phyloP scores from a whole-genome alignment of 75 land plant genomes.

The Pinus albicaulis region DNA sequence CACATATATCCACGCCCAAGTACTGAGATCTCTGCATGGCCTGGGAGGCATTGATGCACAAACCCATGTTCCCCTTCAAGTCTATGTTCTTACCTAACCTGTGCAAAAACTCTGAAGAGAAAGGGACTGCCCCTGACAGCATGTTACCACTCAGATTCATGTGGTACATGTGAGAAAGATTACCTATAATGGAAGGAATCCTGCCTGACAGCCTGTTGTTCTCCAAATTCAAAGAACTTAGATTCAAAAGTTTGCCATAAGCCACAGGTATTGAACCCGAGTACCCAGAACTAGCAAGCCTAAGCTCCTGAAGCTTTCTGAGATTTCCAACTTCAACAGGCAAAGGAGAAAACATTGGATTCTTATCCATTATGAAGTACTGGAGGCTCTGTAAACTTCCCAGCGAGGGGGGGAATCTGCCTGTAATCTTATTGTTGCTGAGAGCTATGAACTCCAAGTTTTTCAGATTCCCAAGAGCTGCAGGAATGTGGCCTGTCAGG shows the following conservation, averaged over 20 bases:
- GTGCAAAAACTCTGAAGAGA: slow-evolving; percentile 50
- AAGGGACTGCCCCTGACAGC: slow-evolving; percentile 70
- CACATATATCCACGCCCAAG: slow-evolving; percentile 37
- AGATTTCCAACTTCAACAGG: slow-evolving; percentile 48
- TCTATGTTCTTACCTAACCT: slow-evolving; percentile 73
- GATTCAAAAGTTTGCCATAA: slow-evolving; percentile 43
- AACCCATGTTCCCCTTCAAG: slow-evolving; percentile 60
- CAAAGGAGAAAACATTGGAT: slow-evolving; percentile 48
- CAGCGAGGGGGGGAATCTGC: slow-evolving; percentile 41
- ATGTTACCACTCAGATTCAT: slow-evolving; percentile 76
- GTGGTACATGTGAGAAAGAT: slow-evolving; percentile 63
- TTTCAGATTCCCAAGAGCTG: slow-evolving; percentile 27
- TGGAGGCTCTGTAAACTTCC: slow-evolving; percentile 44
- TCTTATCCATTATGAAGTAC: slow-evolving; percentile 70
- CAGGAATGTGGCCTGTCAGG: slow-evolving; percentile 57
- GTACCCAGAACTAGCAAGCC: slow-evolving; percentile 52
- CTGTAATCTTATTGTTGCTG: slow-evolving; percentile 54
- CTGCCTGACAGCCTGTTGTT: slow-evolving; percentile 55
- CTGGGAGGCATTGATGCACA: slow-evolving; percentile 45
- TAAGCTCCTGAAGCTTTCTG: slow-evolving; percentile 54
- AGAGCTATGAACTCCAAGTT: slow-evolving; percentile 51
- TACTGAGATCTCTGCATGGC: slow-evolving; percentile 11
- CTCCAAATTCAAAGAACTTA: slow-evolving; percentile 59
- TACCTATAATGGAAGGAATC: slow-evolving; percentile 44
- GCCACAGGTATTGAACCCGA: slow-evolving; percentile 63